Base-by-base conservation (phyloP, 768 basidiomycete species). In the Lepiota venenata region DNA sequence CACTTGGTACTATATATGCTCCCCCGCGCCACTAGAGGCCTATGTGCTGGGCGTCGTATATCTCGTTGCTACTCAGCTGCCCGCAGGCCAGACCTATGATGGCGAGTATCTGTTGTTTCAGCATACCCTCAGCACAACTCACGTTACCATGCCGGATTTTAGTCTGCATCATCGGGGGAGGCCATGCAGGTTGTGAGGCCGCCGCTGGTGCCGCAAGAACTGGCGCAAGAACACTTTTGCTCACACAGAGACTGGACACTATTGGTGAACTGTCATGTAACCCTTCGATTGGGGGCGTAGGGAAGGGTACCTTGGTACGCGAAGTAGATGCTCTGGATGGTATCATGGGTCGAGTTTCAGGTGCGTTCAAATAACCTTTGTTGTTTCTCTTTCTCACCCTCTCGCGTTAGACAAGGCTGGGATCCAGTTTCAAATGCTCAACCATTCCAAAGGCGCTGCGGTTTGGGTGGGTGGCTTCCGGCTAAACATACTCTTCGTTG, bases 311-410 rank as follows among this genome's bases (percentile, higher is more conserved):
- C 0, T 74, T 96, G 27, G 91, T 95, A n/a, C 76, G 88, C 40
- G 93, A 96, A 67, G 84, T 96, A 4, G 93, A 96, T 63, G 93
- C 93, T 25, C 71, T 96, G 54, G 93, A 93, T 60, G 93, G 93
- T 2, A 63, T 94, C 9, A 93, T 92, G 76, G 93, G 89, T 1
- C 74, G 74, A 41, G 81, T 93, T n/a, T 80, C 89, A 58, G 92
- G 93, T 14, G 11, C 18, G 16, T 41, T 22, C 22, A 10, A n/a
- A 20, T 16, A 16, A 21, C 15, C 44, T 12, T 15, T 41, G 47
- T 6, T 58, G 35, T 15, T 18, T 21, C 40, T 48, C 0, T n/a
- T 29, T 15, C 10, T 36, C 35, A 42, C 27, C 2, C 29, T 43
- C 50, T 27, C 10, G 15, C 9, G 14, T 12, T 59, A 91, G 93